A percentile compares a stretch with the other conserved stretches of the same genome.
These are phyloP conservation scores for Ophiocordyceps camponoti-leonardi DNA, from an alignment of 2,329 filamentous ascomycete species.

Conservation along the genomic window DNA sequence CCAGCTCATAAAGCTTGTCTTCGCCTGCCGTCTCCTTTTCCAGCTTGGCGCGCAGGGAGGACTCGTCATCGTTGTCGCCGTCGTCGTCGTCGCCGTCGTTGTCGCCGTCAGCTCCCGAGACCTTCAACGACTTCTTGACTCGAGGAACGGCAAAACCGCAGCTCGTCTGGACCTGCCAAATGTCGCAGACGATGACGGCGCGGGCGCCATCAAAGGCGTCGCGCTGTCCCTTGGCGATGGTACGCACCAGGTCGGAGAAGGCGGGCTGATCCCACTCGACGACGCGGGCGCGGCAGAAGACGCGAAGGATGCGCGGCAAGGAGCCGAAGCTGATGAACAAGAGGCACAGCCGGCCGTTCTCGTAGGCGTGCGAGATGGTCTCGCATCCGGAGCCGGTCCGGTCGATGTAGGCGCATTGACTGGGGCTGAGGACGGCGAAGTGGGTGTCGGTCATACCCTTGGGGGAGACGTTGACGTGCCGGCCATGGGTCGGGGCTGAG, in stretches of 20 bases:
- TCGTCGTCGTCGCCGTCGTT: background rate
- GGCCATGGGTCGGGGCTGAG: slow-evolving; percentile 48
- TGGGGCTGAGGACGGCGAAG: slow-evolving; percentile 41
- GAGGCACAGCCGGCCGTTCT: slow-evolving; percentile 59
- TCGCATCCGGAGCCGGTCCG: slow-evolving; percentile 60
- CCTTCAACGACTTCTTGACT: slow-evolving; percentile 23
- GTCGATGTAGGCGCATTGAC: slow-evolving; percentile 52
- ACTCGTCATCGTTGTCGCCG: background rate
- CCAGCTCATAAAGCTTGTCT: slow-evolving; percentile 15
- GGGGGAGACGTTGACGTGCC: slow-evolving; percentile 61
- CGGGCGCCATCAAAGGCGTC: slow-evolving; percentile 29
- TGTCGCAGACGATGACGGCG: slow-evolving; percentile 41
- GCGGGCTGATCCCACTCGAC: slow-evolving; percentile 39
- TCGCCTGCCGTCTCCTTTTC: background rate
- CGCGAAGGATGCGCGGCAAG: slow-evolving; percentile 42
- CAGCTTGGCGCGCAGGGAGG: background rate
- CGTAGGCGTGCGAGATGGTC: slow-evolving; percentile 59
- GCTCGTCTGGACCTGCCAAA: slow-evolving; percentile 49
- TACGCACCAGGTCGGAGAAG: slow-evolving; percentile 30
- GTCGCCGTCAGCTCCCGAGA: slow-evolving; percentile 4
- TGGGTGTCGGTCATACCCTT: slow-evolving; percentile 51
- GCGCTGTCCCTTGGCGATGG: slow-evolving; percentile 17
- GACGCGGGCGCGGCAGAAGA: slow-evolving; percentile 42
- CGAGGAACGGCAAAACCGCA: slow-evolving; percentile 49
- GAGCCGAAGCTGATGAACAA: slow-evolving; percentile 54